Conservation (phyloP, 805 yeast genomes). For the Ogataea allantospora region DNA sequence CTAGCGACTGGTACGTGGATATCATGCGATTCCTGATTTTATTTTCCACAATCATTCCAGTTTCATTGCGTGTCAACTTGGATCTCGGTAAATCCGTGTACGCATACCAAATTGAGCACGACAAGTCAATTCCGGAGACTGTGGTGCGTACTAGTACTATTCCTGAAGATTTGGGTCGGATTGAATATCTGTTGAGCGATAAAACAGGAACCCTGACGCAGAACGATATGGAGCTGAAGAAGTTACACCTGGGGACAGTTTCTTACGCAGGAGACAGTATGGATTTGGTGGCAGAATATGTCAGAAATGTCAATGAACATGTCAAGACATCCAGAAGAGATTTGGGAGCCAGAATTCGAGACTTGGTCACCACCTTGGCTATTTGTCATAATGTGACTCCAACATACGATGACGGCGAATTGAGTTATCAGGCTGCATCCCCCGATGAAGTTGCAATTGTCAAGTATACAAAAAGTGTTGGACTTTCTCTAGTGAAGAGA, state of each 20-base stretch:
- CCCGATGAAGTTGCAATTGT: slow-evolving; percentile 99
- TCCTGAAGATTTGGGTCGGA: slow-evolving; percentile 96
- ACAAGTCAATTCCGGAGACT: slow-evolving; percentile 73
- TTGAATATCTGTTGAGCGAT: slow-evolving; percentile 88
- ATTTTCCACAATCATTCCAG: slow-evolving; percentile 95
- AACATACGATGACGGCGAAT: slow-evolving; percentile 69
- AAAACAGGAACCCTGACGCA: slow-evolving; percentile 98
- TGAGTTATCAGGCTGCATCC: slow-evolving; percentile 93
- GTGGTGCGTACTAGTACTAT: slow-evolving; percentile 96
- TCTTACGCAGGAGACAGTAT: slow-evolving; percentile 90
- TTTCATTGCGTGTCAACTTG: slow-evolving; percentile 86
- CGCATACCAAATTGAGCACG: slow-evolving; percentile 93
- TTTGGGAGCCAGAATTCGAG: slow-evolving; percentile 72
- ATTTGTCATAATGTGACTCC: slow-evolving; percentile 99
- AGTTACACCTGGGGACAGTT: slow-evolving; percentile 87
- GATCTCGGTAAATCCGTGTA: slow-evolving; percentile 96
- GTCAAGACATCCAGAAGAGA: slow-evolving; percentile 55
- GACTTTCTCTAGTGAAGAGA: slow-evolving; percentile 74
- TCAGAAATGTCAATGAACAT: slow-evolving; percentile 37
- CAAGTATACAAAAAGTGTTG: slow-evolving; percentile 83
- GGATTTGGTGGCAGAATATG: slow-evolving; percentile 79
- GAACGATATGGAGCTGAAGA: slow-evolving; percentile 95
- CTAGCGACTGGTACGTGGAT: slow-evolving; percentile 80
- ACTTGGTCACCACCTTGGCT: slow-evolving; percentile 77
- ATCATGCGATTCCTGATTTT: slow-evolving; percentile 86